A percentile compares a stretch with the other conserved stretches of the same genome.
Conservation (phyloP, 345 rosid genomes). For the Physaria fendleri region DNA sequence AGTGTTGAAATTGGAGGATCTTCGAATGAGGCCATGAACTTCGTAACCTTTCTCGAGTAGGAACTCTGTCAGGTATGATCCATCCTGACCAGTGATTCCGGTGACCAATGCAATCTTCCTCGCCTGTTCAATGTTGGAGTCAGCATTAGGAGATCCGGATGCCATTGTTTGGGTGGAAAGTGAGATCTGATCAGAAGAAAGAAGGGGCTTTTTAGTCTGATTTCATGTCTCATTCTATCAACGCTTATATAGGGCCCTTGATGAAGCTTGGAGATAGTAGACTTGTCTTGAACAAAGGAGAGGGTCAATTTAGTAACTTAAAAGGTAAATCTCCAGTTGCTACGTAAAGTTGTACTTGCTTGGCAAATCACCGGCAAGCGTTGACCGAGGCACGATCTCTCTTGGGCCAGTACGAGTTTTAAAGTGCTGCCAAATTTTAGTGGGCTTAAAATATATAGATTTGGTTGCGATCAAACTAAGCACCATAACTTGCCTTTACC, state of each 20-base stretch:
- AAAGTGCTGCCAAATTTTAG: background rate
- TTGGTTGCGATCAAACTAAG: background rate
- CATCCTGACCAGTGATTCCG: conserved; percentile 96
- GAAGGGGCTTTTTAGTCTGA: background rate
- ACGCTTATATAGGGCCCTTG: background rate
- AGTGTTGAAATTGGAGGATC: conserved; percentile 96
- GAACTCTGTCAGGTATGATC: conserved; percentile 88
- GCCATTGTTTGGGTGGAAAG: conserved; percentile 31
- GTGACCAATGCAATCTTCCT: conserved; percentile 68
- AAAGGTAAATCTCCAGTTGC: background rate
- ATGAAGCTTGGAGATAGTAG: no score
- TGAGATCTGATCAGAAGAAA: background rate
- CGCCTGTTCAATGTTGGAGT: background rate
- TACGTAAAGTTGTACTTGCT: conserved; percentile 21
- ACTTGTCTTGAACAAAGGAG: background rate
- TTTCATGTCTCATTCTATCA: background rate
- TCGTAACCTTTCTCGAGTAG: conserved; percentile 72
- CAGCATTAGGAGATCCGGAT: conserved; percentile 36
- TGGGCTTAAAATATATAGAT: background rate
- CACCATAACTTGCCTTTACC: no score
- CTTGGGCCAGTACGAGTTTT: background rate
- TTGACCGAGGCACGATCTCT: background rate
- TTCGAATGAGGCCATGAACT: conserved; percentile 86
- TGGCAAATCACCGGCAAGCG: conserved; percentile 15
- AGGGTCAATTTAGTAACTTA: background rate